These are phyloP conservation scores for Pichia paraexigua DNA, from an alignment of 805 yeast species.

Conservation along the genomic window DNA sequence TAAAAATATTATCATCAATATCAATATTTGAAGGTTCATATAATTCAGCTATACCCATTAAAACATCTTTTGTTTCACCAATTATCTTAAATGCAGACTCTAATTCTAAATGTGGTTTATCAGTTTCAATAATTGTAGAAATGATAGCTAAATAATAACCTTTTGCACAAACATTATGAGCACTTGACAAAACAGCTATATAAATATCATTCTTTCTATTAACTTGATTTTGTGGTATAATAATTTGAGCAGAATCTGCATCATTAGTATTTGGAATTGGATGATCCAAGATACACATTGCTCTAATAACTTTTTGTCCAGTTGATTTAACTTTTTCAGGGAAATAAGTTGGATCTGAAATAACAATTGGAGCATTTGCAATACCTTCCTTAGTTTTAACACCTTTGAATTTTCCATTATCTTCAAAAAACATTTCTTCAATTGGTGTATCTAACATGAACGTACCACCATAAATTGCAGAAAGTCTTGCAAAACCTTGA, in stretches of 20 bases:
- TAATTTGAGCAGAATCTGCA: slow-evolving; percentile 85
- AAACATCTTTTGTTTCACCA: slow-evolving; percentile 71
- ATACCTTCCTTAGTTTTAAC: slow-evolving; percentile 87
- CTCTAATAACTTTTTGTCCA: slow-evolving; percentile 70
- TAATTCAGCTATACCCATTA: slow-evolving; percentile 90
- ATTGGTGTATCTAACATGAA: slow-evolving; percentile 96
- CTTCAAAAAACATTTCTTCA: slow-evolving; percentile 75
- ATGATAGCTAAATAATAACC: slow-evolving; percentile 90
- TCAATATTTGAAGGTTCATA: slow-evolving; percentile 88
- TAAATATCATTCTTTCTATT: slow-evolving; percentile 91
- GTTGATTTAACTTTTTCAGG: slow-evolving; percentile 71
- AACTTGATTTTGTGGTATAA: slow-evolving; percentile 94
- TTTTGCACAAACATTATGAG: slow-evolving; percentile 83
- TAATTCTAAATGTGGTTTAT: slow-evolving; percentile 82
- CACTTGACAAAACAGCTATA: slow-evolving; percentile 80
- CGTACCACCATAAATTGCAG: slow-evolving; percentile 97
- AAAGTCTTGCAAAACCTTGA: slow-evolving; percentile 96
- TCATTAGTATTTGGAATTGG: slow-evolving; percentile 77
- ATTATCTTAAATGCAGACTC: slow-evolving; percentile 90
- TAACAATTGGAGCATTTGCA: slow-evolving; percentile 87
- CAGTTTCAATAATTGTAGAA: slow-evolving; percentile 91
- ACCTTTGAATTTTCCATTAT: slow-evolving; percentile 68
- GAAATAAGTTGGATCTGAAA: slow-evolving; percentile 97
- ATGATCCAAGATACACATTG: slow-evolving; percentile 83
- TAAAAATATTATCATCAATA: slow-evolving; percentile 61